Conservation (phyloP, 306 rosid species). For the Herpetospermum pedunculosum region DNA sequence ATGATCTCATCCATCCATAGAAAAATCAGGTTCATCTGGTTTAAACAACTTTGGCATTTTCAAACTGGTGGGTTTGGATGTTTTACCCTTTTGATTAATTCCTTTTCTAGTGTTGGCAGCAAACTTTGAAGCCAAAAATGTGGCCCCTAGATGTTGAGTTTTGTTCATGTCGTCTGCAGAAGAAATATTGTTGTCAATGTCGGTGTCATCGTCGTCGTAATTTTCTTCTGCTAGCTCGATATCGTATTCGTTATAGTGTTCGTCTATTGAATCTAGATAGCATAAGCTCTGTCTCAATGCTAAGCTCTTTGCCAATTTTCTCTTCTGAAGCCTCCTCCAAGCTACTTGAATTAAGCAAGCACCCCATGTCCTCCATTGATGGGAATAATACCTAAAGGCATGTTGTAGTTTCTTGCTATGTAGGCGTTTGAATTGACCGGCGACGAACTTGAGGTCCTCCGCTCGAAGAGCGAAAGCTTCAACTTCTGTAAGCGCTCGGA, state of each 20-base stretch:
- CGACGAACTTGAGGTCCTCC: conserved; percentile 66
- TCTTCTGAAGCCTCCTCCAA: conserved; percentile 51
- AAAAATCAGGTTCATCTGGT: conserved; percentile 87
- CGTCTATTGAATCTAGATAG: conserved; percentile 21
- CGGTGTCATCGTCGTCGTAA: conserved; percentile 7
- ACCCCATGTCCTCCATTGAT: conserved; percentile 88
- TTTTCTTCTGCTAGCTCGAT: conserved; percentile 15
- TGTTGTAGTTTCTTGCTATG: conserved; percentile 71
- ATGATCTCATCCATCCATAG: conserved; percentile 22
- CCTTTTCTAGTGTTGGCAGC: conserved; percentile 67
- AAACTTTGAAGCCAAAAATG: conserved; percentile 65
- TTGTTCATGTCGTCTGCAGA: conserved; percentile 8
- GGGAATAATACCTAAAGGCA: conserved; percentile 53
- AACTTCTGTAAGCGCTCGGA: conserved; percentile 58
- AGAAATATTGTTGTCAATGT: background rate
- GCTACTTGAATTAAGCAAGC: conserved; percentile 68
- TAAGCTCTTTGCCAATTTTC: conserved; percentile 48
- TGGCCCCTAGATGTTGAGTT: conserved; percentile 33
- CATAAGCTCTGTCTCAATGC: conserved; percentile 34
- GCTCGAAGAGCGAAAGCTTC: conserved; percentile 80
- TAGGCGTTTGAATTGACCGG: conserved; percentile 73
- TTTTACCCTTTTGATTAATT: conserved; percentile 21
- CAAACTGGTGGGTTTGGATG: conserved; percentile 16
- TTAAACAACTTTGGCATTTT: conserved; percentile 66
- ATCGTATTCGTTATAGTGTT: conserved; percentile 6